phyloP scores from a whole-genome alignment of 345 rosid genomes.

The Eutrema yunnanense region DNA sequence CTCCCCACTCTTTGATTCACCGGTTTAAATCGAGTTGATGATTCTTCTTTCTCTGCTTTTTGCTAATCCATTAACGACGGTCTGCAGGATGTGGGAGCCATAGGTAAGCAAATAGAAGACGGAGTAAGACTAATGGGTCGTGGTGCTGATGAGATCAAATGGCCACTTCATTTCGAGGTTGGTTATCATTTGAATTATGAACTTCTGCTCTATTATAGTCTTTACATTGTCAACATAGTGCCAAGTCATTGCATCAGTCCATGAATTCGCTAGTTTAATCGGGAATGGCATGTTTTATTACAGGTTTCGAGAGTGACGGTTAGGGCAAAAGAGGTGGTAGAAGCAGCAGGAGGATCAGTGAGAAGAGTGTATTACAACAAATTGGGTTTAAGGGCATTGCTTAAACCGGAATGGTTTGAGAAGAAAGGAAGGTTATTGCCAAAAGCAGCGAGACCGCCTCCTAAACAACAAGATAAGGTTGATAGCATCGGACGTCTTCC shows the following conservation, averaged over 20 bases:
- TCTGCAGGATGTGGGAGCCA: constrained; percentile 67
- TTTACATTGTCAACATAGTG: neutral
- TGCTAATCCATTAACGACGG: neutral
- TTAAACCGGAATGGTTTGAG: constrained; percentile 93
- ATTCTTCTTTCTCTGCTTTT: constrained; percentile 7
- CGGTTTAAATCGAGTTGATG: neutral
- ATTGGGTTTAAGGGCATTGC: constrained; percentile 75
- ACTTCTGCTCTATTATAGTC: neutral
- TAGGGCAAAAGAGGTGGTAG: constrained; percentile 83
- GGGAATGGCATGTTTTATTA: neutral
- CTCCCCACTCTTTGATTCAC: constrained; percentile 1
- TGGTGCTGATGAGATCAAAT: constrained; percentile 76
- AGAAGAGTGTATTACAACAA: constrained; percentile 89
- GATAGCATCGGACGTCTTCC: constrained; percentile 95
- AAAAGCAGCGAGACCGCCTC: constrained; percentile 91
- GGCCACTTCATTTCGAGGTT: constrained; percentile 98
- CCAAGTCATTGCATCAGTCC: no score
- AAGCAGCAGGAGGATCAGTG: constrained; percentile 88
- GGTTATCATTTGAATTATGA: constrained; percentile 34
- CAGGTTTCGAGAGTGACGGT: constrained; percentile 91
- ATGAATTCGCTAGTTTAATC: neutral
- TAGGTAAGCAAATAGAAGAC: constrained; percentile 87
- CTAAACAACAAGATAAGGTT: constrained; percentile 74
- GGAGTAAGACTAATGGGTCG: constrained; percentile 97
- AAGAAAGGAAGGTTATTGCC: constrained; percentile 94